Percentiles rank a stretch among this genome's conserved stretches.
phyloP scores from a whole-genome alignment of 192 early-diverging fungal genomes.

The Umbelopsis vinacea region DNA sequence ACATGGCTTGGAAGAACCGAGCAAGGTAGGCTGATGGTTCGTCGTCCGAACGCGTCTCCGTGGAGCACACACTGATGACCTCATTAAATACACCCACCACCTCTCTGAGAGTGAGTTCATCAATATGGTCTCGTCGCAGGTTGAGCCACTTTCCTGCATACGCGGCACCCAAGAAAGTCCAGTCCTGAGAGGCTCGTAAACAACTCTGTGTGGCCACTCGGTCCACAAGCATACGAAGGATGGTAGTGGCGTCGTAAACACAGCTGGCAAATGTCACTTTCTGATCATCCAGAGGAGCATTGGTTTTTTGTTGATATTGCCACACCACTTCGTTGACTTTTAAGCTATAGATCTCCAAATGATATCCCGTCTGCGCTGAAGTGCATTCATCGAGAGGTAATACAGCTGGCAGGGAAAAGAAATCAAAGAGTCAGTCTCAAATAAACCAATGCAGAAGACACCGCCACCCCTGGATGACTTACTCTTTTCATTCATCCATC shows the following conservation, averaged over 20 bases:
- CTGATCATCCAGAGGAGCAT: background rate
- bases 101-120: background rate
- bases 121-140: background rate
- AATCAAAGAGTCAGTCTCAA: background rate
- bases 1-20: constrained; percentile 10
- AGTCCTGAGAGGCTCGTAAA: constrained; percentile 9
- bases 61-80: background rate
- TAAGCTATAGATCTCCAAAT: background rate
- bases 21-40: constrained; percentile 16
- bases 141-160: constrained; percentile 17
- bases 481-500: constrained; percentile 16
- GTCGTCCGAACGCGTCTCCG: background rate
- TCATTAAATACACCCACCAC: background rate
- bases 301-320: background rate
- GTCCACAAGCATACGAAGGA: constrained; percentile 6
- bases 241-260: background rate
- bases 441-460: no score
- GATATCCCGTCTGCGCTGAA: background rate
- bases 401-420: background rate
- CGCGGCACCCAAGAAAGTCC: constrained; percentile 4
- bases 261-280: background rate
- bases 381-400: background rate
- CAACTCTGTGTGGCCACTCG: background rate
- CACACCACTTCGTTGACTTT: constrained; percentile 1
- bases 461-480: no score